Conservation (phyloP, 345 rosid genomes). For the Lenwebbia sp. region DNA sequence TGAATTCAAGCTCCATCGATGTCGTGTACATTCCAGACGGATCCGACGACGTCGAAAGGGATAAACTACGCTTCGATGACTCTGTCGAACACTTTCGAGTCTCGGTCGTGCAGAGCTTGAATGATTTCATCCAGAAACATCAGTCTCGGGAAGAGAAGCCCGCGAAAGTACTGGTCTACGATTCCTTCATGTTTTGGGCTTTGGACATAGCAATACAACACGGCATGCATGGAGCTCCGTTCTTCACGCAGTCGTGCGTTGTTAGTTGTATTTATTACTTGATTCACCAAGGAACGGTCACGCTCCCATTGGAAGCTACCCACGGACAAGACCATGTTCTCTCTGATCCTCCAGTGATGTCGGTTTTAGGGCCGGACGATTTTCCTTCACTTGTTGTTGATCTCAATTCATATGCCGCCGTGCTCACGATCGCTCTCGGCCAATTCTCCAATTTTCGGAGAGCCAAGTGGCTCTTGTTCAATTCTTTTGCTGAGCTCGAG, state of each 20-base stretch:
- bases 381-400: constrained; percentile 28
- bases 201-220: constrained; percentile 13
- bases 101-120: constrained; percentile 12
- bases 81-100: neutral
- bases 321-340: constrained; percentile 1
- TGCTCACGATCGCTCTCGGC: neutral
- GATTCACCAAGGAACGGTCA: neutral
- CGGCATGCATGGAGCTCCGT: constrained; percentile 10
- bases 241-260: constrained; percentile 21
- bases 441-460: constrained; percentile 24
- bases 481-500: constrained; percentile 39
- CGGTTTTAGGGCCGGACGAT: constrained; percentile 19
- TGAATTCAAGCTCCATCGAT: constrained; percentile 8
- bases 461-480: constrained; percentile 31
- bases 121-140: constrained; percentile 11
- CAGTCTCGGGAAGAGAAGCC: constrained; percentile 7
- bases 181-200: constrained; percentile 33
- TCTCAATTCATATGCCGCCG: constrained; percentile 5
- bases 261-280: constrained; percentile 7
- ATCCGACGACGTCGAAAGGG: neutral
- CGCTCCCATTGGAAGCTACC: constrained; percentile 13
- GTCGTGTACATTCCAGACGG: constrained; percentile 19
- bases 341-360: constrained; percentile 10
- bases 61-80: neutral
- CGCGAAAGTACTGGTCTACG: constrained; percentile 29